Conservation (phyloP, 2,329 filamentous ascomycete genomes). For the Fusarium continuum region DNA sequence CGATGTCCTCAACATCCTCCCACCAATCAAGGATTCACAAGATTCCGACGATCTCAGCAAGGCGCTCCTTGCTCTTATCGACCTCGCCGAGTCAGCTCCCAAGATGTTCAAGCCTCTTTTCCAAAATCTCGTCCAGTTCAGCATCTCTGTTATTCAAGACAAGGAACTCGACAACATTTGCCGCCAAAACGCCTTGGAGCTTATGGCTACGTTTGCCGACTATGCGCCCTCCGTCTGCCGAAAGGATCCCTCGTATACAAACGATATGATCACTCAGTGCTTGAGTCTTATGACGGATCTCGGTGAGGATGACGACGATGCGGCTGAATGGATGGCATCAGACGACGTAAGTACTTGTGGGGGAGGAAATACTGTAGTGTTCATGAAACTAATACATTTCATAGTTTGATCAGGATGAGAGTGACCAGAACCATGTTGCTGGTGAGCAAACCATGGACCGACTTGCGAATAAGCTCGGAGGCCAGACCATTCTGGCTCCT, state of each 20-base stretch:
- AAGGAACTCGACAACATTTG: constrained; percentile 92
- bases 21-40: constrained; percentile 89
- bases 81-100: constrained; percentile 90
- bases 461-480: constrained; percentile 94
- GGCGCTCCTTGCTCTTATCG: constrained; percentile 89
- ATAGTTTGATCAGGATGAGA: constrained; percentile 91
- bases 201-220: constrained; percentile 98
- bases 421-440: constrained; percentile 95
- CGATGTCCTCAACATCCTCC: constrained; percentile 92
- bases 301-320: constrained; percentile 92
- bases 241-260: constrained; percentile 90
- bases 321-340: constrained; percentile 88
- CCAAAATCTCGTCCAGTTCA: constrained; percentile 90
- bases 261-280: constrained; percentile 98
- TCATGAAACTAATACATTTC: neutral
- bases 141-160: constrained; percentile 91
- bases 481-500: constrained; percentile 88
- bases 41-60: constrained; percentile 93
- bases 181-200: constrained; percentile 92
- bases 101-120: constrained; percentile 99
- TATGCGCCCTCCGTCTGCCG: constrained; percentile 94
- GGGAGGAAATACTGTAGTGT: neutral
- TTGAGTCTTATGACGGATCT: constrained; percentile 98
- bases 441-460: constrained; percentile 99
- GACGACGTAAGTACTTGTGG: constrained; percentile 76